Evolutionary conservation across 2,329 filamentous ascomycete species (phyloP).

Genomic region (Calycina herbarum): DNA sequence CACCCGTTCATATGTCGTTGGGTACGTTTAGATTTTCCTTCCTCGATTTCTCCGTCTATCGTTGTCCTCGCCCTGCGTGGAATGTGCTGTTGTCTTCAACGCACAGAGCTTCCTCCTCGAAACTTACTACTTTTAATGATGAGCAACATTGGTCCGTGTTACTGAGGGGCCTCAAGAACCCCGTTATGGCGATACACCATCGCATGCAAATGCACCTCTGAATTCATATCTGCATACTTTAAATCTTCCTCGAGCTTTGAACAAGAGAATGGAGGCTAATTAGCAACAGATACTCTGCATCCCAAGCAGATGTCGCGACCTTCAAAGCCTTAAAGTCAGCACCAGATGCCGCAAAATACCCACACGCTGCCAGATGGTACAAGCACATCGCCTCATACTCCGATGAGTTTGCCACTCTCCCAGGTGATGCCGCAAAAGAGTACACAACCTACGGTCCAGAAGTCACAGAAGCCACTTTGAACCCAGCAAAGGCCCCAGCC

Average conservation of each 20-base stretch:
- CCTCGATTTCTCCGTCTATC: conserved; percentile 26
- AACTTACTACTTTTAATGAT: conserved; percentile 56
- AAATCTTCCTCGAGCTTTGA: conserved; percentile 12
- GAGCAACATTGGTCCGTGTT: conserved; percentile 95
- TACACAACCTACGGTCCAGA: conserved; percentile 93
- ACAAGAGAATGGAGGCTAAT: background rate
- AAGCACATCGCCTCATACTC: conserved; percentile 95
- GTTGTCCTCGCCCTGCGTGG: conserved; percentile 19
- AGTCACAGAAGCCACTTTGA: conserved; percentile 70
- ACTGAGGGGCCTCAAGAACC: conserved; percentile 93
- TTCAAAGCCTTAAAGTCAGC: conserved; percentile 83
- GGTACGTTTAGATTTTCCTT: conserved; percentile 55
- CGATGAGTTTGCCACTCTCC: conserved; percentile 86
- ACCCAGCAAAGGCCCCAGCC: conserved; percentile 80
- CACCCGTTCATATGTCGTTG: conserved; percentile 78
- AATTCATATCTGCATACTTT: conserved; percentile 40
- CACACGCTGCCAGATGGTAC: conserved; percentile 95
- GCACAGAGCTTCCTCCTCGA: conserved; percentile 24
- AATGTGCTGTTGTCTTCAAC: conserved; percentile 22
- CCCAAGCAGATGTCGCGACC: conserved; percentile 93
- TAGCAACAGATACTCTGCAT: conserved; percentile 55
- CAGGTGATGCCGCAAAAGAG: conserved; percentile 86
- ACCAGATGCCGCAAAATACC: conserved; percentile 84
- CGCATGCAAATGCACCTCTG: conserved; percentile 77
- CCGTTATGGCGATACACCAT: conserved; percentile 74